Conservation (phyloP, 1,139 yeast species). For the Yamadazyma dushanensis region DNA sequence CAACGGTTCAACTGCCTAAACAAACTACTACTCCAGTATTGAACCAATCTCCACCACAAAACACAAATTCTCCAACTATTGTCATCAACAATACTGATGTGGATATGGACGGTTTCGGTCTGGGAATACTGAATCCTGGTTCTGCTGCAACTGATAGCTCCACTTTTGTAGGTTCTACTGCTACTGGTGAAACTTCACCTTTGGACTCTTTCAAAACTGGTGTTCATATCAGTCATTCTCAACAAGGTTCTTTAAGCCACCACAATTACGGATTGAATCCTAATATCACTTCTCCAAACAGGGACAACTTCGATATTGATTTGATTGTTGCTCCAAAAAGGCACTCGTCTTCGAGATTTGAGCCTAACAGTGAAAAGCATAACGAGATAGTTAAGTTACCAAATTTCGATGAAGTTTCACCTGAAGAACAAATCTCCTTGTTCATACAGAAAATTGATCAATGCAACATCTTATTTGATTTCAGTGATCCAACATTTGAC, state of each 20-base stretch:
- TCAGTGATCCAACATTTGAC: conserved; percentile 89
- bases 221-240: conserved; percentile 24
- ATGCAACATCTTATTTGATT: conserved; percentile 92
- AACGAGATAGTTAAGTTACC: conserved; percentile 80
- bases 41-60: conserved; percentile 8
- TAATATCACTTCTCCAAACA: conserved; percentile 45
- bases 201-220: conserved; percentile 17
- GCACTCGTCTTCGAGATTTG: conserved; percentile 92
- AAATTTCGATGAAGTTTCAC: conserved; percentile 84
- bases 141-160: not conserved
- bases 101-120: conserved; percentile 24
- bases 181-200: conserved; percentile 3
- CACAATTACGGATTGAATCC: conserved; percentile 38
- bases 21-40: conserved; percentile 10
- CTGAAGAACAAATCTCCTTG: conserved; percentile 78
- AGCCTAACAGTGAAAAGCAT: conserved; percentile 66
- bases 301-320: conserved; percentile 46
- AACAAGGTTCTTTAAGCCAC: conserved; percentile 25
- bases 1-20: conserved; percentile 17
- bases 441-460: conserved; percentile 90
- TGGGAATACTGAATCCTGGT: conserved; percentile 1
- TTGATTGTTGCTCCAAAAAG: conserved; percentile 73
- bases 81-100: conserved; percentile 16
- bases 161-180: not conserved
- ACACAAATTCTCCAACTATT: conserved; percentile 18